Evolutionary conservation across 805 yeast genomes (phyloP), one percentile per base, ranked within the genome.

Genomic region (Candida maris): DNA sequence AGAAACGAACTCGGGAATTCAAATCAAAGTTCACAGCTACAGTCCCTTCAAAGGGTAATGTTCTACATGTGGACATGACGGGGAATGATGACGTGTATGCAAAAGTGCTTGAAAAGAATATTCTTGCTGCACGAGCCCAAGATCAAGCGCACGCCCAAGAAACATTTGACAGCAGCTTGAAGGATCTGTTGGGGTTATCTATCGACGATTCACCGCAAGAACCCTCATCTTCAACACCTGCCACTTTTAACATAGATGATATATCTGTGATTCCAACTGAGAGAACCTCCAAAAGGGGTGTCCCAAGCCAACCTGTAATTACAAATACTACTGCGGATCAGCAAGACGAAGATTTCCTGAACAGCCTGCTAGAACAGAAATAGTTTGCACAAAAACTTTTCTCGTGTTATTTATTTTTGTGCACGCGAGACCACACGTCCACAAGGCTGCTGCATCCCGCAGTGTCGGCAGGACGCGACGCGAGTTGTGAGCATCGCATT

Each of bases 301-400:
- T n/a, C n/a, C n/a, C n/a, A n/a, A n/a, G n/a, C n/a, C n/a, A n/a
- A n/a, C n/a, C n/a, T 21, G 12, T 8, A 21, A 8, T 21, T 8
- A 21, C 8, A 21, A 12, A 12, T 21, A 12, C 24, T 21, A 12
- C 24, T 12, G 24, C 29, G 17, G 19, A 29, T 15, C 15, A 16
- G 19, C 32, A 37, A 6, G 46, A 46, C 6, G 54, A 50, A 17
- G 49, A 44, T 19, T 50, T 50, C 34, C 35, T 50, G 15, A 46
- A 48, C 27, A 41, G 44, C 3, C 32, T 50, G 19, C 35, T 49
- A 9, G 46, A 43, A 8, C 42, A 27, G 31, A 5, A 9, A 8
- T 8, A 21, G 12, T 21, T 21, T 12, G 10, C 24, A 21, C 24
- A 21, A 21, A 12, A 8, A 21, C 24, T 21, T 21, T 8, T 21